A percentile compares a stretch with the other conserved stretches of the same genome.
Conservation (phyloP, 164 flowering plant species). For the Aristolochia fimbriata region DNA sequence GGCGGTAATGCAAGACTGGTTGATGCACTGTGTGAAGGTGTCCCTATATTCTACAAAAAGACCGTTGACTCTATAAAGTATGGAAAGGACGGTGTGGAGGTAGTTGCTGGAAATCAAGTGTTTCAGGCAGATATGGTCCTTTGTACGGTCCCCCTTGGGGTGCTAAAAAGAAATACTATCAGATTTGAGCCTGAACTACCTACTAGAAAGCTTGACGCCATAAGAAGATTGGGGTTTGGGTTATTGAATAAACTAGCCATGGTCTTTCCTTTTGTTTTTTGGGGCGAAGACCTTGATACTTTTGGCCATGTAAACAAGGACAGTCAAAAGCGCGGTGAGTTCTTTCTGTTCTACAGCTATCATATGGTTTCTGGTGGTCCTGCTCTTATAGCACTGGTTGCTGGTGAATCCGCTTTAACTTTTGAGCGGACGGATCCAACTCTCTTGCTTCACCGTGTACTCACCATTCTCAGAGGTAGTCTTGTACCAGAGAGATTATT, state of each 20-base stretch:
- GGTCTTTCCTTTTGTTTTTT: slow-evolving; percentile 81
- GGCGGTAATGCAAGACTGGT: slow-evolving; percentile 83
- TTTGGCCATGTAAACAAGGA: slow-evolving; percentile 64
- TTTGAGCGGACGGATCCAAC: slow-evolving; percentile 70
- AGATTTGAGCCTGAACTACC: slow-evolving; percentile 85
- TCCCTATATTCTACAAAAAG: slow-evolving; percentile 71
- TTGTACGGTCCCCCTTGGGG: slow-evolving; percentile 96
- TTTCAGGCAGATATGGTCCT: slow-evolving; percentile 76
- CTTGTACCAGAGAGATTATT: slow-evolving; percentile 15
- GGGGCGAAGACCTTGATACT: slow-evolving; percentile 93
- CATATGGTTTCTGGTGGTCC: slow-evolving; percentile 94
- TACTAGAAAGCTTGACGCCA: slow-evolving; percentile 62
- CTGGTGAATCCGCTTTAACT: slow-evolving; percentile 81
- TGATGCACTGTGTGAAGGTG: slow-evolving; percentile 59
- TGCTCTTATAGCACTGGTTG: slow-evolving; percentile 74
- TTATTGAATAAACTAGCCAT: slow-evolving; percentile 89
- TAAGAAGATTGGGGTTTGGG: slow-evolving; percentile 85
- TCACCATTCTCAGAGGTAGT: slow-evolving; percentile 71
- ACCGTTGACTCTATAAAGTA: slow-evolving; percentile 57
- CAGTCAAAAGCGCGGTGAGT: slow-evolving; percentile 63
- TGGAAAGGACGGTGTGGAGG: slow-evolving; percentile 70
- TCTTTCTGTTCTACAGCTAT: slow-evolving; percentile 79
- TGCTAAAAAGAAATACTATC: slow-evolving; percentile 53
- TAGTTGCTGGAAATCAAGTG: slow-evolving; percentile 58
- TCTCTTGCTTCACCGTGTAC: slow-evolving; percentile 49